phyloP scores from a whole-genome alignment of 345 rosid genomes.

The Eucalyptus regnans region DNA sequence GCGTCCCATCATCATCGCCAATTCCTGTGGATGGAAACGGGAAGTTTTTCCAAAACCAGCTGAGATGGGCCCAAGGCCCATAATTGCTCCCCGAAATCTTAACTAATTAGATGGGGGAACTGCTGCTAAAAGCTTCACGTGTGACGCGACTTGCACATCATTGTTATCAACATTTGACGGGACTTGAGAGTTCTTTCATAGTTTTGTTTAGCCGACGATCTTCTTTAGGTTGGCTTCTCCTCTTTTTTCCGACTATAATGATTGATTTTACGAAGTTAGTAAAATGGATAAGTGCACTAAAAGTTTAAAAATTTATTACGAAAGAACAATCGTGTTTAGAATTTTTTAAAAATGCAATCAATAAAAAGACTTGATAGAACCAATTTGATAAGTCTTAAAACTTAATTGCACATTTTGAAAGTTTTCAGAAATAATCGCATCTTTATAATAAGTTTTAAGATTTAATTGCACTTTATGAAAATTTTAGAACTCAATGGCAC shows the following conservation, averaged over 20 bases:
- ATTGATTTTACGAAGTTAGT: neutral
- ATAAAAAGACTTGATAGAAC: rapidly evolving
- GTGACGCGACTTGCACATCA: neutral
- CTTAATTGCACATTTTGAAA: too few relatives aligned
- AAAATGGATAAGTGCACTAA: neutral
- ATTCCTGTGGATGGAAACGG: neutral
- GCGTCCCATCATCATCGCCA: neutral
- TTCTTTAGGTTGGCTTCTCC: neutral
- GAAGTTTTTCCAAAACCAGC: neutral
- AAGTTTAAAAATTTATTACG: rapidly evolving
- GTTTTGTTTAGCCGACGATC: neutral
- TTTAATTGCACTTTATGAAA: too few relatives aligned
- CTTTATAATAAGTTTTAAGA: rapidly evolving
- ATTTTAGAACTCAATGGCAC: too few relatives aligned
- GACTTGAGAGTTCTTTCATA: neutral
- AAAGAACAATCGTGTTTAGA: rapidly evolving
- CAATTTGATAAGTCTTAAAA: rapidly evolving
- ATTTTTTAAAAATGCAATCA: rapidly evolving
- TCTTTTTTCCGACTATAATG: neutral
- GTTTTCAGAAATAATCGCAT: rapidly evolving
- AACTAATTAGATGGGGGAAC: neutral
- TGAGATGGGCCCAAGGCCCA: neutral
- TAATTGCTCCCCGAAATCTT: neutral
- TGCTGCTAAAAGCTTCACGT: neutral
- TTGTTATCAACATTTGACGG: neutral